Percentiles rank a stretch among this genome's conserved stretches.
phyloP scores from a whole-genome alignment of 495 filamentous ascomycete genomes.

The Annulohypoxylon maeteangense region DNA sequence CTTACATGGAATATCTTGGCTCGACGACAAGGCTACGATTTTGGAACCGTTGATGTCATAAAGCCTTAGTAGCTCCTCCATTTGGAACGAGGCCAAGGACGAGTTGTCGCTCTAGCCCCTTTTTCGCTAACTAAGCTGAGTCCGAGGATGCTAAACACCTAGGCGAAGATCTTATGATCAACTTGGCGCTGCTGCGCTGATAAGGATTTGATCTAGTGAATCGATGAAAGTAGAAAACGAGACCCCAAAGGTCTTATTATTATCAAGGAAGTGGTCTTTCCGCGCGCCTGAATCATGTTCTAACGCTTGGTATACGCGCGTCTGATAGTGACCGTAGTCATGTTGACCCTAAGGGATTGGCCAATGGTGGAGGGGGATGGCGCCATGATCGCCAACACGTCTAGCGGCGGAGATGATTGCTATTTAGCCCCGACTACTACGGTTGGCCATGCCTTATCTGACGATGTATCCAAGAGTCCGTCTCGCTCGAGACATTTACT shows the following conservation, averaged over 20 bases:
- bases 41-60: constrained; percentile 33
- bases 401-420: constrained; percentile 13
- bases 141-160: neutral
- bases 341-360: constrained; percentile 14
- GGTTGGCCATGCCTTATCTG: constrained; percentile 1
- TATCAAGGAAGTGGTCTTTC: constrained; percentile 24
- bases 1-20: constrained; percentile 25
- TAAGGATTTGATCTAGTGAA: constrained; percentile 14
- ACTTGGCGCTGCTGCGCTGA: constrained; percentile 38
- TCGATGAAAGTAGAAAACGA: constrained; percentile 7
- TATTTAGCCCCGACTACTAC: constrained; percentile 12
- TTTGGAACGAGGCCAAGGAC: constrained; percentile 29
- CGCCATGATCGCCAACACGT: constrained; percentile 19
- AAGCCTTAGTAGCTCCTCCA: constrained; percentile 8
- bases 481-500: constrained; percentile 13
- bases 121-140: constrained; percentile 14
- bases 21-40: constrained; percentile 22
- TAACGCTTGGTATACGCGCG: constrained; percentile 2
- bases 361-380: constrained; percentile 29
- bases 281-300: constrained; percentile 21
- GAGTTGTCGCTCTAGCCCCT: constrained; percentile 33
- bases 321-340: neutral
- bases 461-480: constrained; percentile 3
- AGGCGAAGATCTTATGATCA: constrained; percentile 6
- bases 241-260: neutral